phyloP scores from a whole-genome alignment of 192 early-diverging fungal genomes.

The Entophlyctis luteolus region DNA sequence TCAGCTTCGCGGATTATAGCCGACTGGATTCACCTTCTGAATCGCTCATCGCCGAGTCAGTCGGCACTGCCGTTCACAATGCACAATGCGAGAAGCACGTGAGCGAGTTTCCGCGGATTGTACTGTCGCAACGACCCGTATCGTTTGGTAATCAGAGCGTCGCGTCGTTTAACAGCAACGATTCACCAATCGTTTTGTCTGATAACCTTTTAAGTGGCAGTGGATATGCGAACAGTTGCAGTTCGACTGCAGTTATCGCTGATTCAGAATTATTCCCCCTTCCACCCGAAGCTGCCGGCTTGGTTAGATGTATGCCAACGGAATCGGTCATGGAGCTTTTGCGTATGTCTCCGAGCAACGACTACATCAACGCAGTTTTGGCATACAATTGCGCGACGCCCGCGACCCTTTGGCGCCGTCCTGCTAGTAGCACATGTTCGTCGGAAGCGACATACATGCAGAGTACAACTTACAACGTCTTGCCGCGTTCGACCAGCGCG shows the following conservation, averaged over 20 bases:
- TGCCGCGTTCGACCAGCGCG: too few relatives aligned
- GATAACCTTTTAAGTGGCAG: background rate
- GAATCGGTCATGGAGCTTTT: background rate
- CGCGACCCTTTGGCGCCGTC: background rate
- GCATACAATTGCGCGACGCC: slow-evolving; percentile 6
- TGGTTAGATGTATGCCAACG: too few relatives aligned
- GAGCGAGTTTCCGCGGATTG: too few relatives aligned
- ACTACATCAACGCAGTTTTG: slow-evolving; percentile 18
- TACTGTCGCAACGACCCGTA: too few relatives aligned
- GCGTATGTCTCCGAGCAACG: slow-evolving; percentile 5
- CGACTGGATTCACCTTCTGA: too few relatives aligned
- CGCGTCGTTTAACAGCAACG: slow-evolving; percentile 13
- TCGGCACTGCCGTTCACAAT: too few relatives aligned
- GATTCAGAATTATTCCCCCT: background rate
- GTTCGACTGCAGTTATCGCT: background rate
- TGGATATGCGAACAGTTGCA: too few relatives aligned
- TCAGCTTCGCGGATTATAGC: too few relatives aligned
- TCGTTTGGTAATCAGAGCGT: too few relatives aligned
- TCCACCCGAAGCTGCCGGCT: too few relatives aligned
- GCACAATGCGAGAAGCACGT: too few relatives aligned
- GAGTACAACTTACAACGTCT: background rate
- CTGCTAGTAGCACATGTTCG: background rate
- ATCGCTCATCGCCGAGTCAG: too few relatives aligned
- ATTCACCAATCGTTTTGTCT: background rate
- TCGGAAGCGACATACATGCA: background rate